These are phyloP conservation scores for Trametes meyenii DNA, from an alignment of 768 basidiomycete species.

Conservation along the genomic window DNA sequence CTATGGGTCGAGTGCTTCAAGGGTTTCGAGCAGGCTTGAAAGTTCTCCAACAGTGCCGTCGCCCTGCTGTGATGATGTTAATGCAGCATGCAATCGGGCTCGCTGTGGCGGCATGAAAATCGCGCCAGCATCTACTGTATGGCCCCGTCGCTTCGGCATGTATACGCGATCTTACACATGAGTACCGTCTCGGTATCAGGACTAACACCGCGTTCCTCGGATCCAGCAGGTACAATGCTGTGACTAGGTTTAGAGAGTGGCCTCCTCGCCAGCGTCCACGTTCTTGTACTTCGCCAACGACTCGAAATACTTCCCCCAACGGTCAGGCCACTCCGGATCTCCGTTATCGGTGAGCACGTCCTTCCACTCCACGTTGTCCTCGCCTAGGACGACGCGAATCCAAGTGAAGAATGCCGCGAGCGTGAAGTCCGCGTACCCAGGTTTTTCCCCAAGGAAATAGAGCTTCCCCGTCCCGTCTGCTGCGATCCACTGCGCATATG, in stretches of 20 bases:
- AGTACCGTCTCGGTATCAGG: too few relatives aligned
- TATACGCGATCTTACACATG: too few relatives aligned
- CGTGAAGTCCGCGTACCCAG: constrained; percentile 40
- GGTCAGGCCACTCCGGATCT: constrained; percentile 25
- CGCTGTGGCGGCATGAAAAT: too few relatives aligned
- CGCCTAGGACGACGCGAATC: constrained; percentile 35
- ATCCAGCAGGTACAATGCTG: too few relatives aligned
- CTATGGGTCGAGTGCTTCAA: too few relatives aligned
- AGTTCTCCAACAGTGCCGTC: too few relatives aligned
- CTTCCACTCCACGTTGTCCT: constrained; percentile 37
- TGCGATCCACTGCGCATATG: constrained; percentile 36
- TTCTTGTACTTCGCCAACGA: constrained; percentile 36
- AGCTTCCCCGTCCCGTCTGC: constrained; percentile 30
- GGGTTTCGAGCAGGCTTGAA: too few relatives aligned
- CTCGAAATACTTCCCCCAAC: constrained; percentile 42
- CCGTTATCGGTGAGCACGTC: constrained; percentile 39
- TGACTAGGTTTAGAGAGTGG: background rate
- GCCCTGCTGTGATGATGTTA: too few relatives aligned
- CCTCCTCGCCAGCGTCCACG: constrained; percentile 35
- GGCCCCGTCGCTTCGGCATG: too few relatives aligned
- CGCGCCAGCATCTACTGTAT: too few relatives aligned
- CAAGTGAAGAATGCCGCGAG: constrained; percentile 41
- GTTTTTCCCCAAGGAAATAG: constrained; percentile 40
- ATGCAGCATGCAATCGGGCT: too few relatives aligned
- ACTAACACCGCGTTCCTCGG: too few relatives aligned